Percentiles rank a stretch among this genome's conserved stretches.
Evolutionary conservation across 129 eudicot species (phyloP).

Genomic region (Arctium minus): DNA sequence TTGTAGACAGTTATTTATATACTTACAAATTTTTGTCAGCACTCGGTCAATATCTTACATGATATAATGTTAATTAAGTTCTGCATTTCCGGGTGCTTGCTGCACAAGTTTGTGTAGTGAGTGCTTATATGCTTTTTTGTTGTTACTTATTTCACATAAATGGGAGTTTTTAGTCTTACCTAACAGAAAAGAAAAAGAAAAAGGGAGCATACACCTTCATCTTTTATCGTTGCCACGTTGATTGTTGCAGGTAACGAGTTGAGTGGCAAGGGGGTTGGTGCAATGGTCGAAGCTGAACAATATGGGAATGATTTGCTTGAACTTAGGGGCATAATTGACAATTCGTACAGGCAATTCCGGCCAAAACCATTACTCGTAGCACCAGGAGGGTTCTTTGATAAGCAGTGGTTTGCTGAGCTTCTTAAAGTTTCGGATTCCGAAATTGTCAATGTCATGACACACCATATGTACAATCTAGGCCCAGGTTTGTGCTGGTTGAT

Average conservation of each 20-base stretch:
- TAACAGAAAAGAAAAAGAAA: background rate
- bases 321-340: constrained; percentile 48
- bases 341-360: constrained; percentile 38
- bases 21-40: background rate
- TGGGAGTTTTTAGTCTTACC: background rate
- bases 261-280: constrained; percentile 86
- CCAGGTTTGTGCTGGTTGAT: constrained; percentile 51
- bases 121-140: background rate
- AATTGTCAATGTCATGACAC: constrained; percentile 62
- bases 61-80: background rate
- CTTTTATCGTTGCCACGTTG: background rate
- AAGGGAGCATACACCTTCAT: background rate
- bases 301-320: constrained; percentile 66
- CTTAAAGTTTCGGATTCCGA: constrained; percentile 70
- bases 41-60: background rate
- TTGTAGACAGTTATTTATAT: constrained; percentile 11
- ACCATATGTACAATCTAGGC: constrained; percentile 85
- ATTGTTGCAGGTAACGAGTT: constrained; percentile 75
- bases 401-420: constrained; percentile 62
- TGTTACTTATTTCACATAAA: background rate
- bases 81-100: background rate
- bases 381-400: constrained; percentile 91
- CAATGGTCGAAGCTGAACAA: constrained; percentile 66
- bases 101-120: background rate
- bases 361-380: constrained; percentile 68